phyloP scores from a whole-genome alignment of 2,329 filamentous ascomycete species.

The Curvularia lunata region DNA sequence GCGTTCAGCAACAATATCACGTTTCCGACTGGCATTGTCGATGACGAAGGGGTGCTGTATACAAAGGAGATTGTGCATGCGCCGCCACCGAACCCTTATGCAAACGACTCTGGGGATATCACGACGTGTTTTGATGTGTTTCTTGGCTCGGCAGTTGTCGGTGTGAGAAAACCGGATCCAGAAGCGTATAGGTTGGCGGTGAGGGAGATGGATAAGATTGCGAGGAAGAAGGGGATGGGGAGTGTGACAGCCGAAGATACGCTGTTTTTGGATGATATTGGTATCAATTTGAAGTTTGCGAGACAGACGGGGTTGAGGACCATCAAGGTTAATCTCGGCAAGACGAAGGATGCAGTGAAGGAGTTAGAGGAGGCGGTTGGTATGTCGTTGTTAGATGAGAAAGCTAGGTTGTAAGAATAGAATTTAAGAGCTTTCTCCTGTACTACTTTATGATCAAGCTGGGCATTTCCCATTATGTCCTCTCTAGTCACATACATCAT shows the following conservation, averaged over 20 bases:
- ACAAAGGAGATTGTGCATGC: conserved; percentile 44
- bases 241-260: conserved; percentile 70
- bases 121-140: conserved; percentile 81
- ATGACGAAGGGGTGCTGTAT: conserved; percentile 58
- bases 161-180: conserved; percentile 84
- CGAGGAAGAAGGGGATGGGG: conserved; percentile 59
- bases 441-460: neutral
- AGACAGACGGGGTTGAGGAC: conserved; percentile 77
- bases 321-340: conserved; percentile 82
- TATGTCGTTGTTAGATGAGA: conserved; percentile 63
- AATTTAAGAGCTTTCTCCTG: neutral
- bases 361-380: conserved; percentile 79
- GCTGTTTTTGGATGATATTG: conserved; percentile 92
- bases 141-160: conserved; percentile 83
- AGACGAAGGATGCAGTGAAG: conserved; percentile 78
- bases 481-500: too few relatives aligned
- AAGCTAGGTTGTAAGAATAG: conserved; percentile 31
- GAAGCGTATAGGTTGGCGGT: conserved; percentile 80
- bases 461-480: too few relatives aligned
- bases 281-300: conserved; percentile 85
- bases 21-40: conserved; percentile 76
- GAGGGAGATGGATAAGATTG: conserved; percentile 67
- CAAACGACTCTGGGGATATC: conserved; percentile 57
- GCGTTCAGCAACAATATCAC: conserved; percentile 90
- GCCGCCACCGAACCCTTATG: conserved; percentile 29